Conservation (phyloP, 345 rosid species). For the Zanthoxylum bungeanum region DNA sequence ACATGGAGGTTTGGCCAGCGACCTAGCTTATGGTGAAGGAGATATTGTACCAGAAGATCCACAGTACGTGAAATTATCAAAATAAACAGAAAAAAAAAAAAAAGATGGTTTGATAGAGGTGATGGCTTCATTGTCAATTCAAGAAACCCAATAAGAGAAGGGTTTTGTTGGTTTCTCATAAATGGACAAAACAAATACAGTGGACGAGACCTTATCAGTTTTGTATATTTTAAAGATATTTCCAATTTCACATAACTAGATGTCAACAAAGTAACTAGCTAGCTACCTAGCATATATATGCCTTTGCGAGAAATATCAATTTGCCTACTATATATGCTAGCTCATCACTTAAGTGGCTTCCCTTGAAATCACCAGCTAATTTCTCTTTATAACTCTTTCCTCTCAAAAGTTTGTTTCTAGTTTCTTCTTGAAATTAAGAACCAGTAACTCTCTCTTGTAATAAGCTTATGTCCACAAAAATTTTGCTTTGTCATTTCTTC, state of each 20-base stretch:
- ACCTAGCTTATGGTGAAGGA: not conserved
- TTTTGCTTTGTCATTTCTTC: no score
- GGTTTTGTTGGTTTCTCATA: conserved; percentile 38
- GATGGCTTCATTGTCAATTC: conserved; percentile 19
- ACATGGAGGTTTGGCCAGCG: conserved; percentile 24
- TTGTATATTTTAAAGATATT: conserved; percentile 27
- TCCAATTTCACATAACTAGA: conserved; percentile 15
- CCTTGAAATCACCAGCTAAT: no score
- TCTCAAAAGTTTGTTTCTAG: no score
- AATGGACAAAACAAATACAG: conserved; percentile 38
- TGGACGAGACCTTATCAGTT: conserved; percentile 19
- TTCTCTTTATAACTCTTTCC: no score
- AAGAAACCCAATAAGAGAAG: conserved; percentile 8
- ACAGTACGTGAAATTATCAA: not conserved
- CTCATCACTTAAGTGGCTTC: no score
- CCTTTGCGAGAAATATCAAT: no score
- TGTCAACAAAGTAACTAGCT: no score
- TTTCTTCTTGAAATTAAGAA: no score
- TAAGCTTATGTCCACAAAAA: no score
- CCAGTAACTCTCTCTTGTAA: no score
- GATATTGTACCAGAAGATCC: not conserved
- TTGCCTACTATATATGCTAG: no score
- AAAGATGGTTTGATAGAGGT: conserved; percentile 1
- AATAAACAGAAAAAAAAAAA: not conserved
- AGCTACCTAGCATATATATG: no score